A percentile compares a stretch with the other conserved stretches of the same genome.
Conservation (phyloP, 2,329 filamentous ascomycete genomes). For the Neoascochyta sp. region DNA sequence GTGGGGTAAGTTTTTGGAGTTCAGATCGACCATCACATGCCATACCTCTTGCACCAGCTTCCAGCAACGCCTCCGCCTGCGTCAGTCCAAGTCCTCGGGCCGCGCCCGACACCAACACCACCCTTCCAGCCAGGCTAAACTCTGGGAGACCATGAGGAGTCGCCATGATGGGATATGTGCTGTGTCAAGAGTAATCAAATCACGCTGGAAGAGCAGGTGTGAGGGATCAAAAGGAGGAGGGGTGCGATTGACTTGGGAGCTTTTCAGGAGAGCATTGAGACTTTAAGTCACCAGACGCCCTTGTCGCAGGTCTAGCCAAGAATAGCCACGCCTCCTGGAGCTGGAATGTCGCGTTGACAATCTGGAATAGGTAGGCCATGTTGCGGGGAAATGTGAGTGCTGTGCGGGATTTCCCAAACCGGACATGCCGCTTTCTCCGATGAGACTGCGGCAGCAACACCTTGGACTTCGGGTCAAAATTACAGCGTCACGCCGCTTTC, state of each 20-base stretch:
- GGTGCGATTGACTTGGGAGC: too few species aligned
- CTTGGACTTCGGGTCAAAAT: slow-evolving; percentile 3
- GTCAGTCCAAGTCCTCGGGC: slow-evolving; percentile 70
- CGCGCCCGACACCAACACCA: slow-evolving; percentile 68
- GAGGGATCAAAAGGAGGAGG: too few species aligned
- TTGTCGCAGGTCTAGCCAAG: slow-evolving; percentile 3
- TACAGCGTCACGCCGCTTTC: slow-evolving; percentile 5
- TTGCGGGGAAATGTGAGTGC: slow-evolving; percentile 7
- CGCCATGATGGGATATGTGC: slow-evolving; percentile 9
- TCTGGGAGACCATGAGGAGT: slow-evolving; percentile 56
- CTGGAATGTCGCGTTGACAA: slow-evolving; percentile 4
- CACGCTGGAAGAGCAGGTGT: slow-evolving; percentile 1
- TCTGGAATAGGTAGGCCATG: slow-evolving; percentile 2
- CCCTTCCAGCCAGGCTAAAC: slow-evolving; percentile 69
- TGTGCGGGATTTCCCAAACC: slow-evolving; percentile 7
- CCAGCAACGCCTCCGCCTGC: slow-evolving; percentile 68
- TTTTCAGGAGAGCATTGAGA: too few species aligned
- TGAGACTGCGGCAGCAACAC: slow-evolving; percentile 4
- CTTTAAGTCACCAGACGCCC: slow-evolving; percentile 6
- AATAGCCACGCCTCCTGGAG: too few species aligned
- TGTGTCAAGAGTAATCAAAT: background rate
- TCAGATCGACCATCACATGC: too few species aligned
- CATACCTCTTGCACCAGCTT: slow-evolving; percentile 66
- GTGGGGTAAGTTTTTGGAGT: too few species aligned
- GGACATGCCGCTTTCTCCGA: slow-evolving; percentile 4